Evolutionary conservation across 2,329 filamentous ascomycete genomes (phyloP).

Genomic region (Claviceps sp.): DNA sequence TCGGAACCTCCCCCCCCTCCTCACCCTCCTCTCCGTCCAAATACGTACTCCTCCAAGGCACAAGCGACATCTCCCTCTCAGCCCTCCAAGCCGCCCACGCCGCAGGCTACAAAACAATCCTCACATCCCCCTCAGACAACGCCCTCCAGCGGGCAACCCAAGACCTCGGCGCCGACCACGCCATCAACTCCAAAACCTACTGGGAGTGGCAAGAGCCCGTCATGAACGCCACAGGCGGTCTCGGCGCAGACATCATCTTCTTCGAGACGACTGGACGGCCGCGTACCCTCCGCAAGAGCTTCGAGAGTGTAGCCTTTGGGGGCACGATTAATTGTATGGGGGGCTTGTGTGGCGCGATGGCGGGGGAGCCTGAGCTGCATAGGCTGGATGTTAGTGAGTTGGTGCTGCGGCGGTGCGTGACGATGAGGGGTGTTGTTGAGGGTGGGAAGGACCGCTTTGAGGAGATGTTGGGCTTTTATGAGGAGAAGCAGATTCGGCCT

Average conservation of each 20-base stretch:
- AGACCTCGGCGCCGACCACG: slow-evolving; percentile 35
- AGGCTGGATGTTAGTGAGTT: slow-evolving; percentile 47
- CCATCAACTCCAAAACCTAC: slow-evolving; percentile 40
- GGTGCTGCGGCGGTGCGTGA: slow-evolving; percentile 31
- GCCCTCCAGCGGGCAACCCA: slow-evolving; percentile 33
- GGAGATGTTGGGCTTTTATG: slow-evolving; percentile 38
- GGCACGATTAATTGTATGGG: slow-evolving; percentile 40
- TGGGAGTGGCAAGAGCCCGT: slow-evolving; percentile 38
- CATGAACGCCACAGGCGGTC: slow-evolving; percentile 27
- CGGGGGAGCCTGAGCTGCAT: slow-evolving; percentile 34
- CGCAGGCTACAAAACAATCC: slow-evolving; percentile 34
- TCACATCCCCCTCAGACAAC: slow-evolving; percentile 40
- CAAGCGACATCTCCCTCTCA: slow-evolving; percentile 37
- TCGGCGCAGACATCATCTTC: slow-evolving; percentile 40
- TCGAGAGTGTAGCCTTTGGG: slow-evolving; percentile 39
- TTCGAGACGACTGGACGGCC: slow-evolving; percentile 42
- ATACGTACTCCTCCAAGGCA: slow-evolving; percentile 39
- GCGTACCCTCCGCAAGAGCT: slow-evolving; percentile 36
- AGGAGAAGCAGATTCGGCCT: slow-evolving; percentile 29
- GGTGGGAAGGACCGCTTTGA: slow-evolving; percentile 41
- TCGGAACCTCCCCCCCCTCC: slow-evolving; percentile 6
- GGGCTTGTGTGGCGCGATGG: slow-evolving; percentile 39
- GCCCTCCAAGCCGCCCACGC: slow-evolving; percentile 42
- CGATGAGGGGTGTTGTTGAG: slow-evolving; percentile 44
- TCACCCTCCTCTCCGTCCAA: background rate